phyloP scores from a whole-genome alignment of 1,284 basidiomycete genomes.

The Cryptococcus hybrid region DNA sequence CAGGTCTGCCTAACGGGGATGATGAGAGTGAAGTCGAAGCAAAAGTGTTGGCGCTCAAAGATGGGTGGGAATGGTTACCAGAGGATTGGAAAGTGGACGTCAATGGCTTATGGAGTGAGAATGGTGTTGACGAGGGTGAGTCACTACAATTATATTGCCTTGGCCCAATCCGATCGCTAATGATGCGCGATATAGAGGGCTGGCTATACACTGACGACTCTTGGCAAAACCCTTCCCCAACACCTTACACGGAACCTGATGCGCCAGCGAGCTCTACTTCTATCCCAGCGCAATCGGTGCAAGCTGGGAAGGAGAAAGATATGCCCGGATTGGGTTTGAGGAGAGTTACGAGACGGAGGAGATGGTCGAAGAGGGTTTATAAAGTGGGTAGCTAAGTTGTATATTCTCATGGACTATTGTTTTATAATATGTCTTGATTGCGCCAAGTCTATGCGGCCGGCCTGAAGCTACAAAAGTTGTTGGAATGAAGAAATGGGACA shows the following conservation, averaged over 20 bases:
- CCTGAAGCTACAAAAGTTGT: not conserved
- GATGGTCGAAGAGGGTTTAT: constrained; percentile 43
- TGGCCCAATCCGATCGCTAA: not conserved
- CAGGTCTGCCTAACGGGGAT: not conserved
- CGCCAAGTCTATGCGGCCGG: not conserved
- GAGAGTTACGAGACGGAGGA: constrained; percentile 29
- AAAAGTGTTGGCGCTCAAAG: constrained; percentile 35
- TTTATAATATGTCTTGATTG: not conserved
- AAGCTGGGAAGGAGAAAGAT: not conserved
- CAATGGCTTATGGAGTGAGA: constrained; percentile 41
- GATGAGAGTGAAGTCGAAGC: constrained; percentile 11
- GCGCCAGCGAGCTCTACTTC: not conserved
- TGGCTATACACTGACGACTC: constrained; percentile 50
- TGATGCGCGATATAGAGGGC: constrained; percentile 29
- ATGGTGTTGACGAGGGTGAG: constrained; percentile 41
- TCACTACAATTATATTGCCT: not conserved
- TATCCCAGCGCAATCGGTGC: not conserved
- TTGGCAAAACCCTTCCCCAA: constrained; percentile 36
- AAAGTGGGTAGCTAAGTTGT: constrained; percentile 2
- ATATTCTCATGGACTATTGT: no score
- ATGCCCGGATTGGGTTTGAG: constrained; percentile 23
- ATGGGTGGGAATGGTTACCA: constrained; percentile 45
- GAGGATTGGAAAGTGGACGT: constrained; percentile 50
- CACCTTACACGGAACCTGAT: constrained; percentile 24
- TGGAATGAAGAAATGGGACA: not conserved